Conservation (phyloP, 495 filamentous ascomycete genomes). For the Glutinoglossum americanum region DNA sequence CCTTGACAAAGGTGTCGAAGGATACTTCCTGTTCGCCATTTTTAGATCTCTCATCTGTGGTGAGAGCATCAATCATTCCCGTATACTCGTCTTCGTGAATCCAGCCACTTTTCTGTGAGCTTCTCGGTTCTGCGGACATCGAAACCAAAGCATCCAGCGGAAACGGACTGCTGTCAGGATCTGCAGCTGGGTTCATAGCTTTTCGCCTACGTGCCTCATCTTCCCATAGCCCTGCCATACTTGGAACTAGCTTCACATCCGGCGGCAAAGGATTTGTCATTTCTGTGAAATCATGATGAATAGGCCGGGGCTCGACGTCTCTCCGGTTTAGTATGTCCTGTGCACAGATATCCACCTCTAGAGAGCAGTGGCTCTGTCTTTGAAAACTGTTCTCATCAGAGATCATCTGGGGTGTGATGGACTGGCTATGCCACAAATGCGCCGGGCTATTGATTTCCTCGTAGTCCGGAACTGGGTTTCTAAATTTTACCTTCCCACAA, state of each 20-base stretch:
- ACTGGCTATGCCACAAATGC: slow-evolving; percentile 63
- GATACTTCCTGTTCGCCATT: slow-evolving; percentile 23
- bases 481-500: slow-evolving; percentile 44
- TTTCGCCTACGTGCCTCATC: slow-evolving; percentile 72
- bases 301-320: slow-evolving; percentile 42
- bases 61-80: slow-evolving; percentile 34
- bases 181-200: slow-evolving; percentile 33
- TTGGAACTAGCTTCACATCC: slow-evolving; percentile 68
- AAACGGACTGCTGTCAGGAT: slow-evolving; percentile 43
- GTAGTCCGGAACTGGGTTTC: slow-evolving; percentile 51
- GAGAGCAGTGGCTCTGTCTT: slow-evolving; percentile 63
- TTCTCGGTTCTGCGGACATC: slow-evolving; percentile 63
- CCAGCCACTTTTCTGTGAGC: slow-evolving; percentile 50
- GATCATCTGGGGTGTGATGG: slow-evolving; percentile 31
- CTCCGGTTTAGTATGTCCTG: slow-evolving; percentile 73
- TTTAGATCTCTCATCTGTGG: slow-evolving; percentile 35
- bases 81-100: slow-evolving; percentile 77
- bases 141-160: slow-evolving; percentile 57
- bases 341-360: slow-evolving; percentile 76
- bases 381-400: slow-evolving; percentile 40
- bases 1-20: slow-evolving; percentile 43
- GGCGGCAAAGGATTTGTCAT: slow-evolving; percentile 35
- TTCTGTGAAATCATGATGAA: slow-evolving; percentile 83
- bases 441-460: slow-evolving; percentile 29
- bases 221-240: slow-evolving; percentile 84